phyloP scores from a whole-genome alignment of 2,329 filamentous ascomycete genomes.

The Colletotrichum nymphaeae region DNA sequence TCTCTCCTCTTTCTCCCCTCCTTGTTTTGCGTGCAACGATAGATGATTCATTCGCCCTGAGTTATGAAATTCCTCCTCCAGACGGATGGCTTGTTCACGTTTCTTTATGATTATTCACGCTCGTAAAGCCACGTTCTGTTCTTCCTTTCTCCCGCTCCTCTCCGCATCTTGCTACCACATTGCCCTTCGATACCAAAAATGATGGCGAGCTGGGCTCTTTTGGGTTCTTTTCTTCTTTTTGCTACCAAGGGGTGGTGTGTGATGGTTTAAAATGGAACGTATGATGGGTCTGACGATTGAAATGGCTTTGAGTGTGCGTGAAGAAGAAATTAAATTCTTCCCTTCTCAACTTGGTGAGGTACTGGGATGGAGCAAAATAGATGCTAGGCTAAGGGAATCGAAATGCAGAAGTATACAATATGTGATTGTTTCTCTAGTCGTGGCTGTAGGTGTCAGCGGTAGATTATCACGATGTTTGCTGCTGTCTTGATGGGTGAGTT shows the following conservation, averaged over 20 bases:
- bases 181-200: slow-evolving; percentile 19
- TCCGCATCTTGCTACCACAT: too few species aligned
- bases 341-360: too few species aligned
- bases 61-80: not conserved
- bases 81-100: not conserved
- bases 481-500: not conserved
- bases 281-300: not conserved
- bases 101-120: not conserved
- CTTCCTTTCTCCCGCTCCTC: not conserved
- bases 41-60: not conserved
- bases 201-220: not conserved
- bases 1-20: not conserved
- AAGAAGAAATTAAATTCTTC: too few species aligned
- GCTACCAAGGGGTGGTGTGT: not conserved
- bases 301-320: not conserved
- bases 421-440: not conserved
- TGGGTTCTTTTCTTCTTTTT: not conserved
- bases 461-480: not conserved
- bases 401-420: slow-evolving; percentile 7
- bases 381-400: slow-evolving; percentile 1
- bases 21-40: slow-evolving; percentile 21
- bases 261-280: not conserved
- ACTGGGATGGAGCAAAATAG: not conserved
- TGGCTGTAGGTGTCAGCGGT: not conserved
- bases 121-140: not conserved